These are phyloP conservation scores for Penicillium sp. DNA, from an alignment of 2,329 filamentous ascomycete species.

Conservation along the genomic window DNA sequence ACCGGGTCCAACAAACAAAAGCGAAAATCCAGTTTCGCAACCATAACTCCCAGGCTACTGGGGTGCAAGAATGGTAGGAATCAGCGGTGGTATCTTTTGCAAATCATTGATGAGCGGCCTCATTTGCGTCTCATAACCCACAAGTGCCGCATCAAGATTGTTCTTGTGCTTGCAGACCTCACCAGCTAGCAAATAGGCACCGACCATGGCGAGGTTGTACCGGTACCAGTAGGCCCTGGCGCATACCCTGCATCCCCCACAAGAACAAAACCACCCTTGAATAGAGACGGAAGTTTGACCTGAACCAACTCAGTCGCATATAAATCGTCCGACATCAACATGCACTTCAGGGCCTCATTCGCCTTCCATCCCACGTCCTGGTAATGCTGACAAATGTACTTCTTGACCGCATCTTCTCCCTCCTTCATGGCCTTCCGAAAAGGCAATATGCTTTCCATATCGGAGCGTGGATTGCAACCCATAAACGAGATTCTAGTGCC, in stretches of 20 bases:
- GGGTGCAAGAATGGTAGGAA: slow-evolving; percentile 43
- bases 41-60: slow-evolving; percentile 48
- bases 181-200: slow-evolving; percentile 57
- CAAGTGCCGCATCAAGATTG: slow-evolving; percentile 35
- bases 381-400: slow-evolving; percentile 27
- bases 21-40: slow-evolving; percentile 46
- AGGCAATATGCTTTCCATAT: slow-evolving; percentile 26
- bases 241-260: slow-evolving; percentile 43
- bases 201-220: slow-evolving; percentile 36
- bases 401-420: slow-evolving; percentile 38
- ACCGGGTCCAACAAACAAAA: slow-evolving; percentile 40
- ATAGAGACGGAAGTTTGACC: slow-evolving; percentile 31
- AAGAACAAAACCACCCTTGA: slow-evolving; percentile 35
- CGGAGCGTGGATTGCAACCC: slow-evolving; percentile 31
- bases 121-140: slow-evolving; percentile 39
- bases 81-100: slow-evolving; percentile 33
- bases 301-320: slow-evolving; percentile 37
- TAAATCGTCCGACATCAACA: slow-evolving; percentile 36
- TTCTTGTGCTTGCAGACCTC: slow-evolving; percentile 34
- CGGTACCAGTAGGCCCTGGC: slow-evolving; percentile 30
- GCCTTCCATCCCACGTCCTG: slow-evolving; percentile 35
- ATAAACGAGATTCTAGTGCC: slow-evolving; percentile 37
- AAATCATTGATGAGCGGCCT: slow-evolving; percentile 36
- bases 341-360: slow-evolving; percentile 27
- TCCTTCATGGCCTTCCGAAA: slow-evolving; percentile 44